Evolutionary conservation across 2,329 filamentous ascomycete genomes (phyloP), one percentile per base, ranked within the genome.

Genomic region (Paecilomyces variotii): DNA sequence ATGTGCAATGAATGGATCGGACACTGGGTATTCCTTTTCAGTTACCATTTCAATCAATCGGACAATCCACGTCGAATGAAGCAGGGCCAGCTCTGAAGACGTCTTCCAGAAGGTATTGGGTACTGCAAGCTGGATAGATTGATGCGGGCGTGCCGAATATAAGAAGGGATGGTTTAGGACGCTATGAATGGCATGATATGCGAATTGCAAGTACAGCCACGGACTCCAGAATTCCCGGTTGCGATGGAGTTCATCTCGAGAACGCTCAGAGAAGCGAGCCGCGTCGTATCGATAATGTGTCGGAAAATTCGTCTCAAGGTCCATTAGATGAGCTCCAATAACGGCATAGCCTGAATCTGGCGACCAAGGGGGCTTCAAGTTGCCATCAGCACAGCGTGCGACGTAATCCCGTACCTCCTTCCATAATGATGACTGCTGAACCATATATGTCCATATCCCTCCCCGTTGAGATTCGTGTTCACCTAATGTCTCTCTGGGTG

Each of bases 31-130:
- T 57, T 75, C 72, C 64, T 79, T 79, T 59, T 79, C 76, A 12
- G 76, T 68, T 1, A 77, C 74, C 78, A 80, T 79, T 53, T 79
- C 77, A 24, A 80, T 79, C 65, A 80, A 74, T 7, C 78, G 72
- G n/a, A 76, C 76, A 50, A 79, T 78, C 78, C 78, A 80, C 0
- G 78, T 80, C 1, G 76, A 72, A 52, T 80, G 78, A 1, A 80
- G 66, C 0, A 80, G 64, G 0, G 77, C 78, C 14, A 77, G 66
- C 60, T 80, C 78, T 0, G 76, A 79, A 0, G 77, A 79, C 3
- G 76, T 67, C 35, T 75, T 70, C 78, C 78, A 80, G 56, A 80
- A 80, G 0, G 78, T 79, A 55, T 80, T 80, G 0, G 78, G 78
- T 4, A 79, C 78, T 2, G 74, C 75, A 53, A 79, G 64, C 53